Evolutionary conservation across 2,329 filamentous ascomycete genomes (phyloP).

Genomic region (Davidsoniella eucalypti): DNA sequence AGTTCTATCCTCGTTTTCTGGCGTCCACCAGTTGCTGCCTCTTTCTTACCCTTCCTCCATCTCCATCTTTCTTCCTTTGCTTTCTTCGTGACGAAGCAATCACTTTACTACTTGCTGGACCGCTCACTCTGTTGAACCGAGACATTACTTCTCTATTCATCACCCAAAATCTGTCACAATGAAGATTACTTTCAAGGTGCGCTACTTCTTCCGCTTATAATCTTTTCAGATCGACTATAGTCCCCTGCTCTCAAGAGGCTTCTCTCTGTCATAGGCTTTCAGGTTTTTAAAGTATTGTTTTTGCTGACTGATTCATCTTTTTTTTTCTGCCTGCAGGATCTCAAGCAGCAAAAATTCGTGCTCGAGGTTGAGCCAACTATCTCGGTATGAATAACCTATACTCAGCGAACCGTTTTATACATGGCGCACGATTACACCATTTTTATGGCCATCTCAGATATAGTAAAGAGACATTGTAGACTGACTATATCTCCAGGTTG

Average conservation of each 20-base stretch:
- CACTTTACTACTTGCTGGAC: too few species aligned
- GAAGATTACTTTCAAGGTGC: slow-evolving; percentile 53
- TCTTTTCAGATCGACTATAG: background rate
- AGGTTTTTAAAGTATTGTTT: background rate
- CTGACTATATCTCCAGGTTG: slow-evolving; percentile 42
- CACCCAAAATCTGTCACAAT: slow-evolving; percentile 27
- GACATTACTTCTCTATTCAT: background rate
- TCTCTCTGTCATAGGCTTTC: background rate
- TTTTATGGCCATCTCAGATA: background rate
- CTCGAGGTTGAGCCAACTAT: slow-evolving; percentile 90
- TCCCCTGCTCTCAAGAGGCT: background rate
- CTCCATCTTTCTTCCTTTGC: too few species aligned
- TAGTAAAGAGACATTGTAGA: background rate
- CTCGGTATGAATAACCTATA: slow-evolving; percentile 43
- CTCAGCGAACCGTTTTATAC: background rate
- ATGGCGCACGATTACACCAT: background rate
- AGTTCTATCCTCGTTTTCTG: too few species aligned
- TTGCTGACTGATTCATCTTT: background rate
- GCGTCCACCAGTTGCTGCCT: too few species aligned
- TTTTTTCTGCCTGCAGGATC: slow-evolving; percentile 43
- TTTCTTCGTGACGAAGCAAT: too few species aligned
- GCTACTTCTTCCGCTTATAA: slow-evolving; percentile 14
- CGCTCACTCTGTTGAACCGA: too few species aligned
- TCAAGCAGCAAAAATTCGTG: slow-evolving; percentile 97
- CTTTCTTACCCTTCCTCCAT: too few species aligned